Evolutionary conservation across 805 yeast species (phyloP).

Genomic region (Candida incommunis): DNA sequence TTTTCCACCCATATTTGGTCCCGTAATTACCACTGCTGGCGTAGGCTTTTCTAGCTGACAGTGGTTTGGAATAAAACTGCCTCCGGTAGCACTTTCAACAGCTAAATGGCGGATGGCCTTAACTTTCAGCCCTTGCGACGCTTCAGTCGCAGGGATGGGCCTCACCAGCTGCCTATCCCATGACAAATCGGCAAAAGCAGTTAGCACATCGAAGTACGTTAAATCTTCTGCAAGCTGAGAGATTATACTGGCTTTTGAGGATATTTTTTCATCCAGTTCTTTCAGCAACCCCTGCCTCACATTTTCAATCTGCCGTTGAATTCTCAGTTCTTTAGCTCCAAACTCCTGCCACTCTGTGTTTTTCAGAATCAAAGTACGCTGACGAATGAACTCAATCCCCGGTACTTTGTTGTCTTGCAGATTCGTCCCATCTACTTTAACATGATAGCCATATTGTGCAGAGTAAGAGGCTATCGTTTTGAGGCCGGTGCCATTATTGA

Average conservation of each 20-base stretch:
- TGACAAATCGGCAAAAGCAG: slow-evolving; percentile 62
- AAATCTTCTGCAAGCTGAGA: slow-evolving; percentile 35
- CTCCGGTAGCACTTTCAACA: slow-evolving; percentile 45
- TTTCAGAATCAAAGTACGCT: not conserved
- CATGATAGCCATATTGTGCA: not conserved
- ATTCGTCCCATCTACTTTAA: not conserved
- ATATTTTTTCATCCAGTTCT: slow-evolving; percentile 31
- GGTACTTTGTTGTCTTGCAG: not conserved
- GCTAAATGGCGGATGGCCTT: slow-evolving; percentile 68
- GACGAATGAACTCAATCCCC: not conserved
- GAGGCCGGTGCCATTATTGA: too few relatives aligned
- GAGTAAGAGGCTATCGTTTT: not conserved
- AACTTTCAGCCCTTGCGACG: slow-evolving; percentile 29
- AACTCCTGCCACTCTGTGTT: not conserved
- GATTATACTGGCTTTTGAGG: slow-evolving; percentile 31
- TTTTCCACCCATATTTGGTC: slow-evolving; percentile 88
- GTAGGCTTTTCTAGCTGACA: slow-evolving; percentile 19
- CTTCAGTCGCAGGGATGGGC: slow-evolving; percentile 20
- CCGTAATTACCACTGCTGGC: slow-evolving; percentile 53
- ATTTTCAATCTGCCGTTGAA: not conserved
- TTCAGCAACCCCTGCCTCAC: slow-evolving; percentile 43
- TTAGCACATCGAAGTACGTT: slow-evolving; percentile 58
- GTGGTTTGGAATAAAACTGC: slow-evolving; percentile 36
- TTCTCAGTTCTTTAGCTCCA: not conserved
- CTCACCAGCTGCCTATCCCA: slow-evolving; percentile 49